Conservation (phyloP, 495 filamentous ascomycete species). For the Aspergillus haitiensis region DNA sequence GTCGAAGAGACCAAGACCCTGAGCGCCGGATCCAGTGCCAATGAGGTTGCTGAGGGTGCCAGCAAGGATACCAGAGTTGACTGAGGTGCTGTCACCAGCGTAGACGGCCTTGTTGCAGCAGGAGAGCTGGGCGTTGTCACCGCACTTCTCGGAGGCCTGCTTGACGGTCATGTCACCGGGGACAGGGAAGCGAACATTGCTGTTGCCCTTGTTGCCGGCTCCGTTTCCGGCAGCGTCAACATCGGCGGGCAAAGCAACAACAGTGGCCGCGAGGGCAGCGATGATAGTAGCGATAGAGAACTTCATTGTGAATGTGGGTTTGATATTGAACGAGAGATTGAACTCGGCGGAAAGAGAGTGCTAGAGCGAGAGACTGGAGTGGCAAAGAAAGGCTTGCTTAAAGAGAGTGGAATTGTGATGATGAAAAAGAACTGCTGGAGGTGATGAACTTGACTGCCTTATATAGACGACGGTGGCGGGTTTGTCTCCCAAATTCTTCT, state of each 20-base stretch:
- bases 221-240: constrained; percentile 23
- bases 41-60: constrained; percentile 35
- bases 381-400: constrained; percentile 24
- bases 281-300: constrained; percentile 34
- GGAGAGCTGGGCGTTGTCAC: constrained; percentile 46
- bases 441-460: constrained; percentile 28
- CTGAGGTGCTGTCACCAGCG: constrained; percentile 41
- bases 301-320: constrained; percentile 44
- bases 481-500: constrained; percentile 1
- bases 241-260: constrained; percentile 29
- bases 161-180: constrained; percentile 45
- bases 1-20: constrained; percentile 40
- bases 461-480: constrained; percentile 39
- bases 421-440: constrained; percentile 21
- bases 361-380: constrained; percentile 29
- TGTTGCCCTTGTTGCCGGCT: constrained; percentile 33
- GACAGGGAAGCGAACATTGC: constrained; percentile 35
- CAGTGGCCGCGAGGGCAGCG: constrained; percentile 34
- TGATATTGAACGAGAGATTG: constrained; percentile 35
- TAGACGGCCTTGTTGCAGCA: constrained; percentile 52
- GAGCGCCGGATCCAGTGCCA: constrained; percentile 32
- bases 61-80: constrained; percentile 32
- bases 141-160: constrained; percentile 52
- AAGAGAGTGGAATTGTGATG: constrained; percentile 35
- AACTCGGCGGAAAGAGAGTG: constrained; percentile 30